Percentiles rank a stretch among this genome's conserved stretches.
Conservation (phyloP, 2,329 filamentous ascomycete species). For the Penicillium sumatraense region DNA sequence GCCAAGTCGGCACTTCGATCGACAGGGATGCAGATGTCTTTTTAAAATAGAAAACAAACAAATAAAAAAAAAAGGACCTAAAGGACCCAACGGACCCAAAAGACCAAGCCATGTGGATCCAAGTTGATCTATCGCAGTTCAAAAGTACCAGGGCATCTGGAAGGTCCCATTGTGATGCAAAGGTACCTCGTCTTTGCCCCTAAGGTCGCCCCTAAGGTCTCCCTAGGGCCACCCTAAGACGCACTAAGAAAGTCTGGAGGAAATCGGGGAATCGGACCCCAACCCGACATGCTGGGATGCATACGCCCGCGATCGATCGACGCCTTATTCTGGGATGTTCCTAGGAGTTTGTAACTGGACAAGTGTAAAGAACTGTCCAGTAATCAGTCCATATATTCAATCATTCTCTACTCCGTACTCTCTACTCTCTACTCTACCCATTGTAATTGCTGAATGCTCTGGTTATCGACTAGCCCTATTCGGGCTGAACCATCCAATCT, state of each 20-base stretch:
- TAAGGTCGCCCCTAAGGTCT: too few species aligned
- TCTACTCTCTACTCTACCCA: too few species aligned
- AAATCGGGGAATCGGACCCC: conserved; percentile 14
- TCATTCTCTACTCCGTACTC: too few species aligned
- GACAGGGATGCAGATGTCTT: conserved; percentile 1
- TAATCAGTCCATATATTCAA: too few species aligned
- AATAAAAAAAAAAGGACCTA: neutral
- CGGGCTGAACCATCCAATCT: too few species aligned
- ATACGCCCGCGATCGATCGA: neutral
- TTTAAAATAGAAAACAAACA: neutral
- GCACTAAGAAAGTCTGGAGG: neutral
- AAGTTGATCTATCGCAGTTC: neutral
- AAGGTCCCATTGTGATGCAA: neutral
- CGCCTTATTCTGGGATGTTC: neutral
- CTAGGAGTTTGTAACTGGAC: too few species aligned
- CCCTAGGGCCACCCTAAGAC: too few species aligned
- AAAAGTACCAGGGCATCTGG: neutral
- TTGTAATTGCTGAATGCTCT: too few species aligned
- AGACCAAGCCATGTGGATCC: neutral
- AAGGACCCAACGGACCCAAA: too few species aligned
- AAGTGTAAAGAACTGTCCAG: too few species aligned
- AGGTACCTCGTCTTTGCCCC: too few species aligned
- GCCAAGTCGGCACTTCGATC: conserved; percentile 1
- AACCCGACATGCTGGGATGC: conserved; percentile 21
- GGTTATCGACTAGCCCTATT: too few species aligned